Base-by-base conservation (phyloP, 495 filamentous ascomycete genomes). In the Neurospora sp. region DNA sequence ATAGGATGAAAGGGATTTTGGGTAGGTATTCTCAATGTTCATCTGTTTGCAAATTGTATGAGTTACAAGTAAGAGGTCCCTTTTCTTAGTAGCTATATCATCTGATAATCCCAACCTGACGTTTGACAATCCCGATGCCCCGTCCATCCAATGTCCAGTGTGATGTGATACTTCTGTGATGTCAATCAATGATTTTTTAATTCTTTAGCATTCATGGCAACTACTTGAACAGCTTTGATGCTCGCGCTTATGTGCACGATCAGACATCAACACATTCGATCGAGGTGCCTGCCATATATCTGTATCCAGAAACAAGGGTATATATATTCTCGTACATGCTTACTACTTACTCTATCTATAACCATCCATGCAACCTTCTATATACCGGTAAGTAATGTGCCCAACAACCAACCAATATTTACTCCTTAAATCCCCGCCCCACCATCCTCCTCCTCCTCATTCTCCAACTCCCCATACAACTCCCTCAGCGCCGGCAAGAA, bases 401-500 rank as follows among this genome's bases (percentile, higher is more conserved):
- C 18, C 18, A n/a, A 42, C 41, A 6, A 42, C 41, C 9, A 46
- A 10, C 18, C 7, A 46, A 20, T 20, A 53, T 53, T 5, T 1
- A 22, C 53, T 31, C 27, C 27, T 61, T 18, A 9, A 8, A 9
- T 6, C 14, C 18, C 27, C 14, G 0, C 38, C 5, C 27, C 39
- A 40, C 11, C 39, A 2, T 27, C 18, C 9, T 61, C 53, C 27
- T 35, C 53, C 53, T 66, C 53, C 53, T 66, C 53, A 66, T 37
- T 66, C 53, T 66, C 53, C 53, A 66, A 66, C 53, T 66, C 53
- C 14, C 31, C 31, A 66, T 66, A 66, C 53, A 66, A 37, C 53
- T 66, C 53, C 53, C 53, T 66, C 53, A 97, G 70, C 5, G 92
- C 91, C 0, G 91, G 91, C 46, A 90, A 81, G 76, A 92, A 96